phyloP scores from a whole-genome alignment of 306 rosid species.

The Arachis hypogaea region DNA sequence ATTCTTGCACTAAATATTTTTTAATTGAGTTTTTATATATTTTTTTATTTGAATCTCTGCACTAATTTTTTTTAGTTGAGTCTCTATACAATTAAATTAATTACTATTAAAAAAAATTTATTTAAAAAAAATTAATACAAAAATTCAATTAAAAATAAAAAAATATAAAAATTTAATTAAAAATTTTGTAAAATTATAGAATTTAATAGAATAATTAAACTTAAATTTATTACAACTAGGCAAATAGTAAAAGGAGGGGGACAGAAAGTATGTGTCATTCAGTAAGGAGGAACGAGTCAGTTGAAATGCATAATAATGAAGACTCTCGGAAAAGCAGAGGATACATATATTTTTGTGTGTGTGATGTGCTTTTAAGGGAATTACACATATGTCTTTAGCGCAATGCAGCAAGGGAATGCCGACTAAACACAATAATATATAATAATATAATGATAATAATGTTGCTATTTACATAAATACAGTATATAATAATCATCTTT shows the following conservation, averaged over 20 bases:
- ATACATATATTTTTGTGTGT: not conserved
- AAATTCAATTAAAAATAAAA: too few relatives aligned
- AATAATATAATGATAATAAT: not conserved
- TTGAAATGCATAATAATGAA: not conserved
- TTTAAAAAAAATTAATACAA: too few relatives aligned
- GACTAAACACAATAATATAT: not conserved
- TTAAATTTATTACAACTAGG: too few relatives aligned
- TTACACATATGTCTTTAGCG: not conserved
- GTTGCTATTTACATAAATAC: not conserved
- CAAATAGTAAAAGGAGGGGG: slow-evolving; percentile 4
- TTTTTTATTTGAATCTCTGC: too few relatives aligned
- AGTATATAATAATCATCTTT: not conserved
- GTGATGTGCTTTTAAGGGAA: not conserved
- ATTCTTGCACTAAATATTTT: too few relatives aligned
- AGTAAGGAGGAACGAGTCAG: not conserved
- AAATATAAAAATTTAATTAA: too few relatives aligned
- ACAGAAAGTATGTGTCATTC: not conserved
- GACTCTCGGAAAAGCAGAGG: not conserved
- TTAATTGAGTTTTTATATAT: too few relatives aligned
- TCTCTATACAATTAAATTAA: too few relatives aligned
- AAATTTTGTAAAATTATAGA: too few relatives aligned
- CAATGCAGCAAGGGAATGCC: slow-evolving; percentile 16
- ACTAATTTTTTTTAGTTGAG: too few relatives aligned
- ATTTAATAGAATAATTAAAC: too few relatives aligned
- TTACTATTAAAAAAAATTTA: too few relatives aligned